These are phyloP conservation scores for Barnettozyma hawaiiensis DNA, from an alignment of 1,139 yeast genomes.

Conservation along the genomic window DNA sequence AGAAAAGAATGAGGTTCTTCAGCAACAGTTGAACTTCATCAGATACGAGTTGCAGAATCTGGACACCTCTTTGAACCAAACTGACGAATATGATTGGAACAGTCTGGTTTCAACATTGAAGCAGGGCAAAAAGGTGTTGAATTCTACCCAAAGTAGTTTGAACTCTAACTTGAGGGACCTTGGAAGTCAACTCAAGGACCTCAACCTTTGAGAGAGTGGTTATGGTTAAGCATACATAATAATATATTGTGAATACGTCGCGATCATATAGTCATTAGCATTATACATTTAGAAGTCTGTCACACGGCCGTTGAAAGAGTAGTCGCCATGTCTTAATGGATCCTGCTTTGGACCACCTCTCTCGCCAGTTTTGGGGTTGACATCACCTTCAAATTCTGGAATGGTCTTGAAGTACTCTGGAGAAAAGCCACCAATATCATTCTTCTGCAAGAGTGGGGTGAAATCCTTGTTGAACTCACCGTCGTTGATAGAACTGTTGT, in stretches of 20 bases:
- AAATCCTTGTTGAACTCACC: conserved; percentile 26
- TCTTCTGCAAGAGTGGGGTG: conserved; percentile 37
- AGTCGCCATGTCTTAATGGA: conserved; percentile 88
- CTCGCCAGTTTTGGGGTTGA: conserved; percentile 91
- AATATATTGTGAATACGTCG: background rate
- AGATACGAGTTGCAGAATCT: conserved; percentile 13
- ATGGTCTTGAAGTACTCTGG: conserved; percentile 70
- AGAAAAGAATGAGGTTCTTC: conserved; percentile 18
- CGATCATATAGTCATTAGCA: background rate
- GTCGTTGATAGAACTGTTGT: conserved; percentile 46
- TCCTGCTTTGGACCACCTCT: conserved; percentile 98
- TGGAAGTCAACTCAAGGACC: conserved; percentile 10
- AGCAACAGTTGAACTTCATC: conserved; percentile 24
- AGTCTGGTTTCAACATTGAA: conserved; percentile 13
- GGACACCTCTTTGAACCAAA: background rate
- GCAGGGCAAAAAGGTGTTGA: conserved; percentile 16
- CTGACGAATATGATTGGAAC: conserved; percentile 13
- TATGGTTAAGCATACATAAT: no score
- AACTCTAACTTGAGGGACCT: conserved; percentile 12
- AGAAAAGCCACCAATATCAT: conserved; percentile 60
- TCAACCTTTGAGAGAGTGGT: conserved; percentile 1
- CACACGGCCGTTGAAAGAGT: conserved; percentile 92
- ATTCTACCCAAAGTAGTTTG: conserved; percentile 12
- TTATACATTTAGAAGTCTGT: conserved; percentile 67
- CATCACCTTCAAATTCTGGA: conserved; percentile 95